phyloP scores from a whole-genome alignment of 225 moss, liverwort and hornwort species.

The Marchantia polymorpha region DNA sequence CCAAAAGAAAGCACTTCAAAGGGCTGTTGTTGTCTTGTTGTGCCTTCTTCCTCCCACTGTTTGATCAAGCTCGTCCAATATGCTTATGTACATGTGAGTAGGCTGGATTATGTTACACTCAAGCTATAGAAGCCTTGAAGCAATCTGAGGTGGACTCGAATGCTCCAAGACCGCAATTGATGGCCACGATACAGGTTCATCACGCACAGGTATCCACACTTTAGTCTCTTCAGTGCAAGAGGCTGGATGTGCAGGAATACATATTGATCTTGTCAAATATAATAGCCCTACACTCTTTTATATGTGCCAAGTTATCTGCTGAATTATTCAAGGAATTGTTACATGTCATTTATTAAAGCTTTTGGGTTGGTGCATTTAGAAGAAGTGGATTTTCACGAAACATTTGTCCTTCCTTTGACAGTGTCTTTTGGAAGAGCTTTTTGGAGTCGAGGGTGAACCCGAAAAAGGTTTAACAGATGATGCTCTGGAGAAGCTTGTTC shows the following conservation, averaged over 20 bases:
- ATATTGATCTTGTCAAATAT: not conserved
- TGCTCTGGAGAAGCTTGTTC: slow-evolving; percentile 39
- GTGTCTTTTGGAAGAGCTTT: slow-evolving; percentile 48
- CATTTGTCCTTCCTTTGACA: slow-evolving; percentile 18
- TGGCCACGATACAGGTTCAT: slow-evolving; percentile 52
- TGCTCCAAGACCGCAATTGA: slow-evolving; percentile 42
- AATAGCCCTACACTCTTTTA: not conserved
- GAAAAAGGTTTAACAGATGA: slow-evolving; percentile 41
- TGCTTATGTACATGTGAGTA: slow-evolving; percentile 6
- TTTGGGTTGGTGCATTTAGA: not conserved
- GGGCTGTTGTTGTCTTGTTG: not conserved
- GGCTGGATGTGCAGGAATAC: too few relatives aligned
- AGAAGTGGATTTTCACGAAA: not conserved
- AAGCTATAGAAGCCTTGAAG: slow-evolving; percentile 54
- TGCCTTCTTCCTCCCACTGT: not conserved
- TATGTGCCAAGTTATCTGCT: not conserved
- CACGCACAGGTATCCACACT: slow-evolving; percentile 43
- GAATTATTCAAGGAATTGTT: not conserved
- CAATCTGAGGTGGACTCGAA: slow-evolving; percentile 50
- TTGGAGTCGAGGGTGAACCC: slow-evolving; percentile 29
- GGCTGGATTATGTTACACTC: slow-evolving; percentile 48
- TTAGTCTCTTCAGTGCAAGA: not conserved
- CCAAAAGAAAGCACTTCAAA: too few relatives aligned
- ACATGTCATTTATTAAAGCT: not conserved
- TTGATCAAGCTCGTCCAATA: not conserved